A percentile compares a stretch with the other conserved stretches of the same genome.
Evolutionary conservation across 2,329 filamentous ascomycete species (phyloP).

Genomic region (Clonostachys rhizophaga): DNA sequence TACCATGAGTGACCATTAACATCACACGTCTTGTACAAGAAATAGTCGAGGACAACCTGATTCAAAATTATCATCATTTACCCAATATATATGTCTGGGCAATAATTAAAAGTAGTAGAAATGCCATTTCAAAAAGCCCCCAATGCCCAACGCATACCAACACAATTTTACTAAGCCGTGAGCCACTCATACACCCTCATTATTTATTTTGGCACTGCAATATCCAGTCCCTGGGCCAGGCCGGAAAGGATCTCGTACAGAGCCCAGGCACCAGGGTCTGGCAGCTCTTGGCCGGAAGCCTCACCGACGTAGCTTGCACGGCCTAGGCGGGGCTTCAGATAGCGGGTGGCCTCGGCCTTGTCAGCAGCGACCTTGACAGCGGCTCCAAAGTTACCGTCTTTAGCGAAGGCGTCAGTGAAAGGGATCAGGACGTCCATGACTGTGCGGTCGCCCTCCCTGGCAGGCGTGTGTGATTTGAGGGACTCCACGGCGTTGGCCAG

Average conservation of each 20-base stretch:
- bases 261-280: constrained; percentile 22
- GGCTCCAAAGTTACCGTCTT: constrained; percentile 35
- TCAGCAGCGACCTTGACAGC: constrained; percentile 33
- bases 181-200: too few species aligned
- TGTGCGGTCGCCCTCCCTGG: constrained; percentile 39
- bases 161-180: too few species aligned
- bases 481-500: constrained; percentile 11
- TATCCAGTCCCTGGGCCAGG: background rate
- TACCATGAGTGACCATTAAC: too few species aligned
- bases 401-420: constrained; percentile 55
- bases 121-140: too few species aligned
- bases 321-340: constrained; percentile 17
- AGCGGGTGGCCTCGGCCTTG: constrained; percentile 18
- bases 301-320: constrained; percentile 19
- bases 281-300: constrained; percentile 15
- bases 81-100: too few species aligned
- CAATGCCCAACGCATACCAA: too few species aligned
- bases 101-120: too few species aligned
- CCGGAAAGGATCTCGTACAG: constrained; percentile 14
- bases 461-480: constrained; percentile 15
- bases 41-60: too few species aligned
- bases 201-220: background rate
- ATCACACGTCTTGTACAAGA: too few species aligned
- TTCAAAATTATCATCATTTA: too few species aligned
- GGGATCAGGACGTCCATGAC: constrained; percentile 68